phyloP scores from a whole-genome alignment of 345 rosid species.

The Erucastrum elatum region DNA sequence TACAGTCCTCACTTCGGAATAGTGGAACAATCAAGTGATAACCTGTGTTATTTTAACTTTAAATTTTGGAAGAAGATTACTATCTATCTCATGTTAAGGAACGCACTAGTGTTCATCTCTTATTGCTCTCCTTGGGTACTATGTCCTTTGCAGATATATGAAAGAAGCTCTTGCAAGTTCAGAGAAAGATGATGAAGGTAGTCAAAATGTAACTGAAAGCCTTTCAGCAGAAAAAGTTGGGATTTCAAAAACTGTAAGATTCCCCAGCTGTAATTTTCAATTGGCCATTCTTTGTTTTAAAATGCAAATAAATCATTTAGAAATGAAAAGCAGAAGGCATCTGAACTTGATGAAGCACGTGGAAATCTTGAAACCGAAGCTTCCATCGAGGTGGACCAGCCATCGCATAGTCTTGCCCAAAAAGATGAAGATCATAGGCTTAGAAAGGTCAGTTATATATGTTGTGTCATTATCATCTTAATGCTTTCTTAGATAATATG shows the following conservation, averaged over 20 bases:
- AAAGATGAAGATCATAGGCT: slow-evolving; percentile 53
- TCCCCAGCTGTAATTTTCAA: slow-evolving; percentile 22
- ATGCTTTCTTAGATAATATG: slow-evolving; percentile 24
- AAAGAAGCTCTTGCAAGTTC: slow-evolving; percentile 49
- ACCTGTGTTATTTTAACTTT: background rate
- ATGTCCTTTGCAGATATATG: slow-evolving; percentile 52
- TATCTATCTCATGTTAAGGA: background rate
- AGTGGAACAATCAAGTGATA: slow-evolving; percentile 76
- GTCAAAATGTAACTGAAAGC: slow-evolving; percentile 48
- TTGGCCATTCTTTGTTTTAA: background rate
- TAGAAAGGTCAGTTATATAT: slow-evolving; percentile 59
- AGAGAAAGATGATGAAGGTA: slow-evolving; percentile 58
- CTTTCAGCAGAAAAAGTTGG: slow-evolving; percentile 52
- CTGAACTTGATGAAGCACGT: slow-evolving; percentile 49
- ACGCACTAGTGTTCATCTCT: background rate
- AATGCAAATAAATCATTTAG: background rate
- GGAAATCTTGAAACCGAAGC: slow-evolving; percentile 51
- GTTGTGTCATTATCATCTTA: slow-evolving; percentile 7
- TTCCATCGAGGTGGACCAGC: slow-evolving; percentile 47
- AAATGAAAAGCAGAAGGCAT: slow-evolving; percentile 9
- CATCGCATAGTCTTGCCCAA: slow-evolving; percentile 55
- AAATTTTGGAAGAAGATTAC: background rate
- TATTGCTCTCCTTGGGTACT: slow-evolving; percentile 4
- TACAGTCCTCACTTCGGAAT: slow-evolving; percentile 87
- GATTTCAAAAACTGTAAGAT: slow-evolving; percentile 55